Evolutionary conservation across 495 filamentous ascomycete genomes (phyloP), one percentile per base, ranked within the genome.

Genomic region (Hypoxylon cercidicola): DNA sequence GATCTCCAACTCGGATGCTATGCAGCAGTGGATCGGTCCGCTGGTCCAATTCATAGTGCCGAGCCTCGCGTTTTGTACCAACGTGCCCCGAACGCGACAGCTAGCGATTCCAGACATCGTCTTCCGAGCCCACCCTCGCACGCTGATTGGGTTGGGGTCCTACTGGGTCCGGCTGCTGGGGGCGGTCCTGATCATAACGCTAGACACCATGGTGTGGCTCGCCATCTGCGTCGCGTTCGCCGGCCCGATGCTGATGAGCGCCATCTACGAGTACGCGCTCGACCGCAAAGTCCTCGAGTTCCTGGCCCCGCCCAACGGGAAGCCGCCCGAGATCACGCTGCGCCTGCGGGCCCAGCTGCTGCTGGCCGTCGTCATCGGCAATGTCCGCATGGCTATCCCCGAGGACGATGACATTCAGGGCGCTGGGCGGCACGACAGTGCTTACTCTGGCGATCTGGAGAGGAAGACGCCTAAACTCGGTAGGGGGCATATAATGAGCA

Each of bases 211-310:
- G 6, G 57, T 70, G 30, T 78, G 75, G 76, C 67, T 76, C 6
- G 61, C 56, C 0, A 72, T 69, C 8, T 76, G 63, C 50, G 79
- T 80, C 48, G 75, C 75, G 3, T 70, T 78, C 34, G 70, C 76
- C 0, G 72, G 77, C 0, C 78, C 77, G 0, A 80, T 79, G 73
- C 21, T 79, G 18, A 25, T 79, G 4, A 77, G 76, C 35, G 78
- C 76, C 0, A 62, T 79, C 2, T 78, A 76, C 41, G 77, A 80
- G 53, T 76, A 77, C 16, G 69, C 59, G n/a, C 66, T 80, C 0
- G 78, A 80, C 44, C 43, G 68, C 3, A 68, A 67, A 44, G 62
- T 79, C 9, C 50, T 75, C 0, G 60, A 69, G 54, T 75, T 69
- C 35, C 32, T 75, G 37, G 55, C 55, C 6, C 56, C 55, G 62